A percentile compares a stretch with the other conserved stretches of the same genome.
Conservation (phyloP, 2,329 filamentous ascomycete genomes). For the Arthrobotrys sinensis region DNA sequence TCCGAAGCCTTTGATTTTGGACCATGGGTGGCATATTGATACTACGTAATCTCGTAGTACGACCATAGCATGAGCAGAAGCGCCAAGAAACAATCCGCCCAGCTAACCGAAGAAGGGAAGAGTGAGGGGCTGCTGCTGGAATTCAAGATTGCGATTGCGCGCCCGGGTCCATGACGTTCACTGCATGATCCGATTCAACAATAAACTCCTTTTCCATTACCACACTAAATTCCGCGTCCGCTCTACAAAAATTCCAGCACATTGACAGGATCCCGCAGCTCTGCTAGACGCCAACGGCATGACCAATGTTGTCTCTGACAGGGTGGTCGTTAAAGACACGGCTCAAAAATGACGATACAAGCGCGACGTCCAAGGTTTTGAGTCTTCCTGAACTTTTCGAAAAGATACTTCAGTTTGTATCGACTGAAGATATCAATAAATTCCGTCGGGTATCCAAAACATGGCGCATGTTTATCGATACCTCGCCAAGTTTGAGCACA, state of each 20-base stretch:
- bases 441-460: constrained; percentile 21
- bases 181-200: too few species aligned
- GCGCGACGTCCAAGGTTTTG: constrained; percentile 13
- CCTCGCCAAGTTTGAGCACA: constrained; percentile 8
- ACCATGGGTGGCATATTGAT: too few species aligned
- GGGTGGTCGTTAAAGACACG: constrained; percentile 5
- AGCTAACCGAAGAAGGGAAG: constrained; percentile 18
- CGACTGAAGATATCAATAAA: constrained; percentile 26
- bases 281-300: background rate
- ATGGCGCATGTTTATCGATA: constrained; percentile 26
- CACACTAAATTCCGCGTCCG: background rate
- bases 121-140: constrained; percentile 17
- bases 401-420: constrained; percentile 11
- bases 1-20: too few species aligned
- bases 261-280: background rate
- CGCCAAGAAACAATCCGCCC: background rate
- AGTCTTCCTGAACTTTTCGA: constrained; percentile 19
- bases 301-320: constrained; percentile 16
- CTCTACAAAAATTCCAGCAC: background rate
- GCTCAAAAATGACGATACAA: background rate
- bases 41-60: too few species aligned
- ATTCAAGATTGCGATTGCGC: background rate
- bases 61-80: too few species aligned
- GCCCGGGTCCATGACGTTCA: too few species aligned
- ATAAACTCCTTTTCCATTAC: too few species aligned